A percentile compares a stretch with the other conserved stretches of the same genome.
Conservation (phyloP, 768 basidiomycete genomes). For the Mrakia blollopis region DNA sequence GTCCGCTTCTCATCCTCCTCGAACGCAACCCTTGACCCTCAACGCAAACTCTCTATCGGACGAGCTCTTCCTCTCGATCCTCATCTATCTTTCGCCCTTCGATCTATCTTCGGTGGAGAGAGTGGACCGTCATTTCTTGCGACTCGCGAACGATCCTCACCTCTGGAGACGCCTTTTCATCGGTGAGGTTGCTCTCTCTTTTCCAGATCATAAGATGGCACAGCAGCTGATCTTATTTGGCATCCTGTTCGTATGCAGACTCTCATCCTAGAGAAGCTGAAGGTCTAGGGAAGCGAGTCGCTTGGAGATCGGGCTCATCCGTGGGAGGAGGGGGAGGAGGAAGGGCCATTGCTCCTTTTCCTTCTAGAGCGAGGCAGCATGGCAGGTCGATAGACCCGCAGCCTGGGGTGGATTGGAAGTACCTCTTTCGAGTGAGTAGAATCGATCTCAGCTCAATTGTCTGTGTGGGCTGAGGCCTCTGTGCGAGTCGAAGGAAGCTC, state of each 20-base stretch:
- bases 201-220: background rate
- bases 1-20: background rate
- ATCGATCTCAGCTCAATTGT: background rate
- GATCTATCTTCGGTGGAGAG: slow-evolving; percentile 25
- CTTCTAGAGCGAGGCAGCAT: background rate
- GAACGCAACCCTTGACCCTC: slow-evolving; percentile 7
- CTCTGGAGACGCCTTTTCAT: background rate
- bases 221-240: background rate
- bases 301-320: background rate
- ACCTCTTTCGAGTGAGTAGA: slow-evolving; percentile 22
- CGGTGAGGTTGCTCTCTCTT: no score
- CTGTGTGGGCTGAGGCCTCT: background rate
- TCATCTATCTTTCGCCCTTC: slow-evolving; percentile 13
- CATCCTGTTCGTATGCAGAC: background rate
- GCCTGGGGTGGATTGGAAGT: slow-evolving; percentile 21
- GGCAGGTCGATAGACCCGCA: background rate
- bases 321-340: background rate
- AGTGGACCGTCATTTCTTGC: slow-evolving; percentile 26
- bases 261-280: background rate
- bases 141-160: slow-evolving; percentile 23
- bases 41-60: slow-evolving; percentile 21
- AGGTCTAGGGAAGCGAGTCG: slow-evolving; percentile 9
- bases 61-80: slow-evolving; percentile 26
- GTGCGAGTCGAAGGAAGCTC: background rate
- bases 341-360: background rate